Base-by-base conservation (phyloP, 78 protist genomes). In the Protostelium mycophagum region DNA sequence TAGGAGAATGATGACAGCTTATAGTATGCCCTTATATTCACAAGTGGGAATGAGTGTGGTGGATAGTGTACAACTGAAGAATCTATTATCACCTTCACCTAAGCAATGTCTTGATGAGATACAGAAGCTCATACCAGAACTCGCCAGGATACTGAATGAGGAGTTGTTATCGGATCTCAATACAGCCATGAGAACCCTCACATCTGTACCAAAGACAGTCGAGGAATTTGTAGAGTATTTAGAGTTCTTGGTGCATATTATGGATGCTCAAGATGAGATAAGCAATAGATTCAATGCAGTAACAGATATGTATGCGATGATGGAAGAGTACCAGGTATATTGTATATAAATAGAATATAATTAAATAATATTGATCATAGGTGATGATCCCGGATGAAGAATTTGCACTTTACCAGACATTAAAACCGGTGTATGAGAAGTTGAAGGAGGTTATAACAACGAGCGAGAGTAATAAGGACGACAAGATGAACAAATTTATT, bases 201-300 rank as follows among this genome's bases (percentile, higher is more conserved):
- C 51, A 29, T 63, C 0, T 25, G 38, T 5, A 0, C 93, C 93
- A 0, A 0, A 9, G 86, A 38, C 83, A 29, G 90, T 91, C 31
- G 93, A 87, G 85, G 89, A 83, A 36, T 93, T 83, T 38, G 95
- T 88, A 9, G 87, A 73, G 29, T 90, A 35, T 84, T 0, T 36
- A 0, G 28, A 35, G 28, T 91, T 83, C 91, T 83, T 90, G 36
- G 28, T 0, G n/a, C 35, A 28, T 35, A 31, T 34, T 35, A 35
- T 9, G 28, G 63, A 36, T 16, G 83, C 83, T 1, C 85, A 86
- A 38, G 87, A 87, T 28, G 88, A 90, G 90, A 37, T 86, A 39
- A 9, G 10, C n/a, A 29, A 35, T 16, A 25, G 51, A 29, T 87
- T 87, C 63, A 51, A 84, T 25, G 10, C 28, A 34, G 0, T 90